Evolutionary conservation across 2,329 filamentous ascomycete species (phyloP).

Genomic region (Metarhizium anisopliae): DNA sequence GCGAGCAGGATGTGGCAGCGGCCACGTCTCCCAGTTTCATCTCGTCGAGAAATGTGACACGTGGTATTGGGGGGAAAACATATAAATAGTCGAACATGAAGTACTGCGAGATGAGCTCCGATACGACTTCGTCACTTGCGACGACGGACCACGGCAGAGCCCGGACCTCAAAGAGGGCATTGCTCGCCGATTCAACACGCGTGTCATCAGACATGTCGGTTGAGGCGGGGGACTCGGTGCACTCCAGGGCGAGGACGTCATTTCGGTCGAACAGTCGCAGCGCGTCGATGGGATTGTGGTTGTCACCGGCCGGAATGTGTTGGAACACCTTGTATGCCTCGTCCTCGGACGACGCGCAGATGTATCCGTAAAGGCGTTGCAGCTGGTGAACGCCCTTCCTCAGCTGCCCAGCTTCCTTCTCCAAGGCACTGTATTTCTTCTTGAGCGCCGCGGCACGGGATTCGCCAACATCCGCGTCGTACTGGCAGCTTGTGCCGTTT

Average conservation of each 20-base stretch:
- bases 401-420: neutral
- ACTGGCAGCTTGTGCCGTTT: slow-evolving; percentile 1
- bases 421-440: slow-evolving; percentile 4
- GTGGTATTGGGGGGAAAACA: slow-evolving; percentile 5
- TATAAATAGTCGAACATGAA: slow-evolving; percentile 6
- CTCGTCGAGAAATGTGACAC: neutral
- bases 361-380: slow-evolving; percentile 2
- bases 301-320: slow-evolving; percentile 1
- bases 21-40: neutral
- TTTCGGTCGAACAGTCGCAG: neutral
- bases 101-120: slow-evolving; percentile 6
- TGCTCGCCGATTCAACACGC: neutral
- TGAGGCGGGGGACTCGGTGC: neutral
- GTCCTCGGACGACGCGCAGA: slow-evolving; percentile 2
- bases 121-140: slow-evolving; percentile 1
- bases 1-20: slow-evolving; percentile 2
- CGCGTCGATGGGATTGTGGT: slow-evolving; percentile 2
- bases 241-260: neutral
- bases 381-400: neutral
- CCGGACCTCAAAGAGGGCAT: neutral
- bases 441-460: slow-evolving; percentile 4
- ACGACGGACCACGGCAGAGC: slow-evolving; percentile 3
- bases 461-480: slow-evolving; percentile 6
- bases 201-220: neutral
- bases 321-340: slow-evolving; percentile 1